Percentiles rank a stretch among this genome's conserved stretches.
phyloP scores from a whole-genome alignment of 768 basidiomycete species.

The Chalciporus sphaerocephalus region DNA sequence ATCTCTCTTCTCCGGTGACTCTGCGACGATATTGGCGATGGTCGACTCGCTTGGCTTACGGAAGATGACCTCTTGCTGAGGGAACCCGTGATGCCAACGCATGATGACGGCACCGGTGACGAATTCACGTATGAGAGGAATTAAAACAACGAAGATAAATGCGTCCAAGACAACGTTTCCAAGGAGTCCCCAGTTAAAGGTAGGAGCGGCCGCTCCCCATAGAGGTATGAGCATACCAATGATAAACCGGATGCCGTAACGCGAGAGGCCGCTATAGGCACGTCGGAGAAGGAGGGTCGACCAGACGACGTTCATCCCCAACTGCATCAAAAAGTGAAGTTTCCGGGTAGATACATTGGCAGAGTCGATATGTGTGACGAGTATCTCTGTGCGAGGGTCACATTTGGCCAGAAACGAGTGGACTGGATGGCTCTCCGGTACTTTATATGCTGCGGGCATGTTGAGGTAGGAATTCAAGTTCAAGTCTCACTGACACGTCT shows the following conservation, averaged over 20 bases:
- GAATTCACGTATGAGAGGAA: constrained; percentile 25
- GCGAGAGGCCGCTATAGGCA: constrained; percentile 19
- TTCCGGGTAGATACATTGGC: constrained; percentile 16
- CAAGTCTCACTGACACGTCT: constrained; percentile 1
- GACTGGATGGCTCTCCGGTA: constrained; percentile 27
- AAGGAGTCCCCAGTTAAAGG: constrained; percentile 15
- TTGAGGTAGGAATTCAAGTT: constrained; percentile 2
- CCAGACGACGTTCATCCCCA: constrained; percentile 26
- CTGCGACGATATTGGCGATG: constrained; percentile 20
- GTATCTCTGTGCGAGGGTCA: constrained; percentile 24
- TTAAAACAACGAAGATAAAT: constrained; percentile 24
- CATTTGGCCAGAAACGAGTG: constrained; percentile 16
- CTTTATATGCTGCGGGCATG: constrained; percentile 25
- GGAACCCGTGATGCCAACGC: constrained; percentile 29
- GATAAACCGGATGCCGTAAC: constrained; percentile 28
- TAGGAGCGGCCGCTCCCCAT: constrained; percentile 14
- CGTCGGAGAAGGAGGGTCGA: constrained; percentile 24
- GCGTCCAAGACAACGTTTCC: constrained; percentile 24
- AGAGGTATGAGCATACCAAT: constrained; percentile 18
- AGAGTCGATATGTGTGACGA: constrained; percentile 28
- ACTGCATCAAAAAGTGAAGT: constrained; percentile 25
- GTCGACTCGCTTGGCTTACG: constrained; percentile 29
- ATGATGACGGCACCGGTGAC: constrained; percentile 13
- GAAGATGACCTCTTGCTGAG: constrained; percentile 26
- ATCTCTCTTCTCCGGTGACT: constrained; percentile 27